A percentile compares a stretch with the other conserved stretches of the same genome.
Conservation (phyloP, 2,329 filamentous ascomycete species). For the Fusarium continuum region DNA sequence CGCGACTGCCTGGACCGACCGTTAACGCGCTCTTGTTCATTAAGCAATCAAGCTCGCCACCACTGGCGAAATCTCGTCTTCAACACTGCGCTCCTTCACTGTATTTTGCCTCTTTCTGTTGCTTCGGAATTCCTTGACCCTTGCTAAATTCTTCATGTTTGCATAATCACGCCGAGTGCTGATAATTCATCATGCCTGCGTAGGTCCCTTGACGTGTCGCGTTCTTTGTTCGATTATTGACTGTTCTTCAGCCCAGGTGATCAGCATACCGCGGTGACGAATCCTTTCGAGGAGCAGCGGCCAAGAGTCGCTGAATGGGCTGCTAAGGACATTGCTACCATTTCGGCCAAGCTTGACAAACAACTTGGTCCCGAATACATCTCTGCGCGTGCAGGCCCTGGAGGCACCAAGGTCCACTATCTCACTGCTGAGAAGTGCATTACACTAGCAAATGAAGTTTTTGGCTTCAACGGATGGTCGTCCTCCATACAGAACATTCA, state of each 20-base stretch:
- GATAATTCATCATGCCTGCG: slow-evolving; percentile 54
- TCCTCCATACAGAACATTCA: slow-evolving; percentile 94
- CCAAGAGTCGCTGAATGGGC: slow-evolving; percentile 82
- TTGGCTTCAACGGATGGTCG: slow-evolving; percentile 98
- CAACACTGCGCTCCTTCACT: background rate
- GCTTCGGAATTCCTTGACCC: background rate
- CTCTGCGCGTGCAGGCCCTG: slow-evolving; percentile 83
- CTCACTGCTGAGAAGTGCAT: slow-evolving; percentile 97
- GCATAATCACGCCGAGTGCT: slow-evolving; percentile 22
- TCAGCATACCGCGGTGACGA: slow-evolving; percentile 67
- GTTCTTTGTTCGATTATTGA: slow-evolving; percentile 24
- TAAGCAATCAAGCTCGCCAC: slow-evolving; percentile 23
- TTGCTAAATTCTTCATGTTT: slow-evolving; percentile 37
- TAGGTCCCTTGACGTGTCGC: slow-evolving; percentile 44
- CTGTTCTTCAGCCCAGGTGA: slow-evolving; percentile 67
- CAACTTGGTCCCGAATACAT: slow-evolving; percentile 97
- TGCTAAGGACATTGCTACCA: slow-evolving; percentile 86
- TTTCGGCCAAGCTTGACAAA: slow-evolving; percentile 87
- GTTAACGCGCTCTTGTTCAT: slow-evolving; percentile 36
- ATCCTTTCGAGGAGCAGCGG: slow-evolving; percentile 82
- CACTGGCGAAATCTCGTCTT: slow-evolving; percentile 11
- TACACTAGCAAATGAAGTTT: slow-evolving; percentile 91
- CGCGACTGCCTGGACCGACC: slow-evolving; percentile 35
- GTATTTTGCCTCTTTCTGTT: background rate
- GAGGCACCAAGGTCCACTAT: slow-evolving; percentile 89